These are phyloP conservation scores for Ceratocystis papillata DNA, from an alignment of 2,329 filamentous ascomycete genomes.

Conservation along the genomic window DNA sequence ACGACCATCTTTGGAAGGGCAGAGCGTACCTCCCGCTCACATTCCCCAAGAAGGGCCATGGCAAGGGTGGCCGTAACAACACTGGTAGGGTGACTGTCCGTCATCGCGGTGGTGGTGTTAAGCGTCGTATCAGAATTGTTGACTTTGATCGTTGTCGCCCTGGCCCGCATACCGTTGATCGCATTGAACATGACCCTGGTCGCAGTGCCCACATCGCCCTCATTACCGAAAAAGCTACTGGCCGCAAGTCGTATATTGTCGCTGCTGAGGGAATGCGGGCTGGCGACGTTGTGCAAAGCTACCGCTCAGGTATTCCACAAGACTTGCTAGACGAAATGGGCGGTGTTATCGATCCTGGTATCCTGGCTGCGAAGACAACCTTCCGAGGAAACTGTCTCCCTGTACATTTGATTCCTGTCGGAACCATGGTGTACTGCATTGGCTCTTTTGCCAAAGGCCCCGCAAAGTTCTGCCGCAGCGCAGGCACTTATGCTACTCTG, in stretches of 20 bases:
- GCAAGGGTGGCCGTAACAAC: constrained; percentile 85
- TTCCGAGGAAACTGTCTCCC: constrained; percentile 92
- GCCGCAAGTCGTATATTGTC: constrained; percentile 77
- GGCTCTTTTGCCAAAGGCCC: constrained; percentile 62
- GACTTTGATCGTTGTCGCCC: constrained; percentile 73
- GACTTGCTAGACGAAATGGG: constrained; percentile 87
- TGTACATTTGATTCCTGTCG: constrained; percentile 87
- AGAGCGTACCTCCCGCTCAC: constrained; percentile 73
- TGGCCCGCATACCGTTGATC: constrained; percentile 78
- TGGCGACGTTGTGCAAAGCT: constrained; percentile 87
- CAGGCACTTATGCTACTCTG: constrained; percentile 82
- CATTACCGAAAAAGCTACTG: constrained; percentile 61
- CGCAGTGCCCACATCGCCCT: constrained; percentile 89
- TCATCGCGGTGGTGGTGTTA: constrained; percentile 84
- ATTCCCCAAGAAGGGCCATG: constrained; percentile 82
- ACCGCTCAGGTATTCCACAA: constrained; percentile 75
- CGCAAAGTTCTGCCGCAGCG: constrained; percentile 87
- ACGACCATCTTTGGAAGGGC: constrained; percentile 95
- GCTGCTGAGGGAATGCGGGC: constrained; percentile 90
- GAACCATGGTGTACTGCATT: constrained; percentile 86
- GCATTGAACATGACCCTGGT: constrained; percentile 92
- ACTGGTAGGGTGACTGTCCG: constrained; percentile 76
- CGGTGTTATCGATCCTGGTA: constrained; percentile 83
- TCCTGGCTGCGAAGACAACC: constrained; percentile 86
- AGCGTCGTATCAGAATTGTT: constrained; percentile 81